phyloP scores from a whole-genome alignment of 2,329 filamentous ascomycete genomes.

The Stenocarpella maydis region DNA sequence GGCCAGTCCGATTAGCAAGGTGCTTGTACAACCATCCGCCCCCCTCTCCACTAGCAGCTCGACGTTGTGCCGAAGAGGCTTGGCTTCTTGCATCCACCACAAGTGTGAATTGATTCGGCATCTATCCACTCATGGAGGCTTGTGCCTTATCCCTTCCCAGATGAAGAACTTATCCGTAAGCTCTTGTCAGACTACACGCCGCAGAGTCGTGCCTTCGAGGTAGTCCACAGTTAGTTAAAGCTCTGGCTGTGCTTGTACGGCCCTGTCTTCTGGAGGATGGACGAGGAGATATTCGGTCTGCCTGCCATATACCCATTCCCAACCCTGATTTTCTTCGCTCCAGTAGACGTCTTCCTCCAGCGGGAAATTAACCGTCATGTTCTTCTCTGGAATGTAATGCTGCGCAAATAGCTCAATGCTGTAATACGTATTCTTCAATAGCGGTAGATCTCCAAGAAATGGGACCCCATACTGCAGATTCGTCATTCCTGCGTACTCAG shows the following conservation, averaged over 20 bases:
- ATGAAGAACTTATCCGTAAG: not conserved
- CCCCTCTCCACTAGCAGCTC: not conserved
- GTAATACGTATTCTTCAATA: constrained; percentile 56
- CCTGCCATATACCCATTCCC: constrained; percentile 59
- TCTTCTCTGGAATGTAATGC: constrained; percentile 55
- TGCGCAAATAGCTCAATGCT: constrained; percentile 59
- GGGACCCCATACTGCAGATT: constrained; percentile 58
- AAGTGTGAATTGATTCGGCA: not conserved
- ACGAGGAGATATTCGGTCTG: constrained; percentile 55
- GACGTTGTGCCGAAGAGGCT: not conserved
- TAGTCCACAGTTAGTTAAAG: not conserved
- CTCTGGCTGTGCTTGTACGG: not conserved
- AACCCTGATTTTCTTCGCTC: constrained; percentile 48
- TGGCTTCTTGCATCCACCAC: not conserved
- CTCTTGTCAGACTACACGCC: not conserved
- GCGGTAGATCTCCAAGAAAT: constrained; percentile 54
- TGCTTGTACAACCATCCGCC: too few relatives aligned
- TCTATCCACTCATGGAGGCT: not conserved
- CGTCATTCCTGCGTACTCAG: constrained; percentile 51
- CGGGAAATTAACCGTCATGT: constrained; percentile 54
- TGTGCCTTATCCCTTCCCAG: too few relatives aligned
- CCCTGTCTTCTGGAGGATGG: constrained; percentile 20
- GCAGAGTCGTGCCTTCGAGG: not conserved
- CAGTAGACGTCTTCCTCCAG: constrained; percentile 61
- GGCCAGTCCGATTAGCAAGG: not conserved